phyloP scores from a whole-genome alignment of 1,284 basidiomycete species.

The Apiotrichum montevideense region DNA sequence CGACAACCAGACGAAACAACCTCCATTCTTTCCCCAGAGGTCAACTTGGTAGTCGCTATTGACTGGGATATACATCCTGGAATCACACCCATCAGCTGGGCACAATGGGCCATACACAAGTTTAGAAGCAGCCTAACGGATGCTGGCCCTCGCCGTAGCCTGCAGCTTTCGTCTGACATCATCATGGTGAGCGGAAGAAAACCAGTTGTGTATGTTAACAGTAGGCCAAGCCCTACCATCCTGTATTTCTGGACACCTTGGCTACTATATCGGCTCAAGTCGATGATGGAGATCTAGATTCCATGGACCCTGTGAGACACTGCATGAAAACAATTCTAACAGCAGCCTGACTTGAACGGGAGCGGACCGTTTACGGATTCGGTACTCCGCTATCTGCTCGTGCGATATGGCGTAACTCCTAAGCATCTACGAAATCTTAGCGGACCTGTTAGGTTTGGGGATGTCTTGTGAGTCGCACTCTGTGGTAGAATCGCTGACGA shows the following conservation, averaged over 20 bases:
- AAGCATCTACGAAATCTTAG: constrained; percentile 19
- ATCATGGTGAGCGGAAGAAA: constrained; percentile 16
- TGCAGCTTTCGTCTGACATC: constrained; percentile 30
- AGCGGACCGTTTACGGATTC: constrained; percentile 33
- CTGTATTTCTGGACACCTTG: constrained; percentile 31
- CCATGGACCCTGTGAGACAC: background rate
- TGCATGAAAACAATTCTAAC: background rate
- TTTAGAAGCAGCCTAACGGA: background rate
- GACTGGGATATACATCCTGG: constrained; percentile 28
- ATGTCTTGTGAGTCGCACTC: constrained; percentile 27
- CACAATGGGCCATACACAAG: constrained; percentile 3
- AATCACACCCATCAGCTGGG: constrained; percentile 6
- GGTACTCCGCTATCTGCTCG: constrained; percentile 31
- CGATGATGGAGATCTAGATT: background rate
- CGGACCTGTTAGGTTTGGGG: constrained; percentile 29
- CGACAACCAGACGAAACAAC: constrained; percentile 11
- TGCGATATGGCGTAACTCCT: constrained; percentile 33
- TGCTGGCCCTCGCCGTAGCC: constrained; percentile 3
- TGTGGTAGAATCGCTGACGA: background rate
- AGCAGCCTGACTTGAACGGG: constrained; percentile 27
- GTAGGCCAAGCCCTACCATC: constrained; percentile 29
- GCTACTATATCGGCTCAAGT: constrained; percentile 18
- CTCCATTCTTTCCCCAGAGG: constrained; percentile 26
- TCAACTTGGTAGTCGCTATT: constrained; percentile 29
- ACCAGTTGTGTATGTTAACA: background rate